A percentile compares a stretch with the other conserved stretches of the same genome.
Conservation (phyloP, 192 early-diverging fungal genomes). For the Funneliformis mosseae region DNA sequence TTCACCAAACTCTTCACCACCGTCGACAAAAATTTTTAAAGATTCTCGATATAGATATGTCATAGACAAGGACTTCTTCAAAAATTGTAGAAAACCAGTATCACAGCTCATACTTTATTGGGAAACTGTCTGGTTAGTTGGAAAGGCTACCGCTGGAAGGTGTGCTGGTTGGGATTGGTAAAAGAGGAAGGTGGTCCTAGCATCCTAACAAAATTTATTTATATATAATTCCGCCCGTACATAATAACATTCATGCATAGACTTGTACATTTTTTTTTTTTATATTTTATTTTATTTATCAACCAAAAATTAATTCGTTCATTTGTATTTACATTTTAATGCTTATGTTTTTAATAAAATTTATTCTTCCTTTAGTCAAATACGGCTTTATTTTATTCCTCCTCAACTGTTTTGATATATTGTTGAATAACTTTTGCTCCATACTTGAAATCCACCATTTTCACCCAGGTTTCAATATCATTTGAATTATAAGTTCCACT, state of each 20-base stretch:
- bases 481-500: not conserved
- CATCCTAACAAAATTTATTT: no score
- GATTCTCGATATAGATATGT: not conserved
- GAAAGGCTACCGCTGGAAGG: not conserved
- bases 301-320: not conserved
- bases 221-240: not conserved
- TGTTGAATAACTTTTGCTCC: slow-evolving; percentile 18
- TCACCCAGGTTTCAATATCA: slow-evolving; percentile 11
- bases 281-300: not conserved
- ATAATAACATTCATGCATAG: not conserved
- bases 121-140: not conserved
- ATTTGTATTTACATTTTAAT: not conserved
- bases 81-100: not conserved
- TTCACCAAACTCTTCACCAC: not conserved
- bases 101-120: not conserved
- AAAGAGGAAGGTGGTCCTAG: not conserved
- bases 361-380: not conserved
- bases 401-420: not conserved
- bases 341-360: not conserved
- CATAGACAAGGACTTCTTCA: not conserved
- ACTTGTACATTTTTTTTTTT: not conserved
- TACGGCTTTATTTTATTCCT: not conserved
- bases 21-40: not conserved
- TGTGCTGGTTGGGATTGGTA: not conserved
- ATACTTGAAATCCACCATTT: slow-evolving; percentile 14